A percentile compares a stretch with the other conserved stretches of the same genome.
Conservation (phyloP, 352 stramenopile genomes). For the Globisporangium polare region DNA sequence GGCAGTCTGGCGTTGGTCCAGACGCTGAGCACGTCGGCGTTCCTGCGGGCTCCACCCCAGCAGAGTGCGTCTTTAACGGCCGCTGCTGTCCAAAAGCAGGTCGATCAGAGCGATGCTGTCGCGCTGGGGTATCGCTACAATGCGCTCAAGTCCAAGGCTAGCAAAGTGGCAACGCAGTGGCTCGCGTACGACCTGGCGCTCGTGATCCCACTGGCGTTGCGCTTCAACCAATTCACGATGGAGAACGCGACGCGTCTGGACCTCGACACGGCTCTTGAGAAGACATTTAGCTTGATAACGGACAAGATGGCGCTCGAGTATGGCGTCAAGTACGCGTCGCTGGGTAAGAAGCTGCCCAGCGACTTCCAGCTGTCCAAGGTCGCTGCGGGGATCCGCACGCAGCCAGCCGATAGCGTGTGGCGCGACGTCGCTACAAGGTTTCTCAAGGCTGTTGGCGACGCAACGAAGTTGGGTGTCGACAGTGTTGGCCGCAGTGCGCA, state of each 20-base stretch:
- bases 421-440: neutral
- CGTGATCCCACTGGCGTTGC: neutral
- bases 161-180: neutral
- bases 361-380: constrained; percentile 4
- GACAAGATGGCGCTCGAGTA: neutral
- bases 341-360: neutral
- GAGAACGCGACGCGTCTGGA: neutral
- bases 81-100: neutral
- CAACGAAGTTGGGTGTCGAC: neutral
- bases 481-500: neutral
- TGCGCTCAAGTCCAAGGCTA: neutral
- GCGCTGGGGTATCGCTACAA: neutral
- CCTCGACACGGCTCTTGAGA: neutral
- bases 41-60: neutral
- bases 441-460: neutral
- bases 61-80: neutral
- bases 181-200: constrained; percentile 3
- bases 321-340: neutral
- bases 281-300: neutral
- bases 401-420: neutral
- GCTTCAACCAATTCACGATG: neutral
- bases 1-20: neutral
- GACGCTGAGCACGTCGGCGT: neutral
- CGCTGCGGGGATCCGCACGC: neutral
- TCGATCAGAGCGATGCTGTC: neutral